Conservation (phyloP, 2,329 filamentous ascomycete genomes). For the Parafenestella ontariensis region DNA sequence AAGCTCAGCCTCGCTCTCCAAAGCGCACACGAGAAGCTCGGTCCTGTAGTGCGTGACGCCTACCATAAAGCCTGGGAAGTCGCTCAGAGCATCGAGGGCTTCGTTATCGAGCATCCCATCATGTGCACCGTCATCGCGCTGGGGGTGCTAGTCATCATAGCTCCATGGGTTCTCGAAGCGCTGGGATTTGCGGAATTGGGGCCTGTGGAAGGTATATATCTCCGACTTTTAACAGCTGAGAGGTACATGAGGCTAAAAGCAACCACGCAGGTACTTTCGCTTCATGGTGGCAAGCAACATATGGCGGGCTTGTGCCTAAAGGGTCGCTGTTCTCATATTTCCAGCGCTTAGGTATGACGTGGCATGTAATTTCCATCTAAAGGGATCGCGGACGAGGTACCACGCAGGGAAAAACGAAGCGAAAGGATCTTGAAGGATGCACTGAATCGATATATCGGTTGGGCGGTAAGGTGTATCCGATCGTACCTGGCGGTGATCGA, state of each 20-base stretch:
- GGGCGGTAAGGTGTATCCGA: background rate
- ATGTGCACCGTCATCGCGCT: slow-evolving; percentile 39
- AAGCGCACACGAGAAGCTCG: slow-evolving; percentile 30
- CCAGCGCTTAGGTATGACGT: slow-evolving; percentile 53
- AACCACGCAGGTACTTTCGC: slow-evolving; percentile 44
- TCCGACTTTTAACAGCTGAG: background rate
- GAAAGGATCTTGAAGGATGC: background rate
- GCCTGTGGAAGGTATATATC: slow-evolving; percentile 35
- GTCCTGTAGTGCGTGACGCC: slow-evolving; percentile 28
- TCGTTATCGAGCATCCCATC: slow-evolving; percentile 40
- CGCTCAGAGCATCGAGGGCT: slow-evolving; percentile 31
- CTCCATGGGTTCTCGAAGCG: slow-evolving; percentile 38
- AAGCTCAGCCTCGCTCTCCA: slow-evolving; percentile 35
- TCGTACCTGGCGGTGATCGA: background rate
- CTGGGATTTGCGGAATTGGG: slow-evolving; percentile 44
- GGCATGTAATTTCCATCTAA: slow-evolving; percentile 17
- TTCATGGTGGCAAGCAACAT: slow-evolving; percentile 49
- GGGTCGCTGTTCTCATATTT: slow-evolving; percentile 53
- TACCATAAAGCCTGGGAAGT: slow-evolving; percentile 31
- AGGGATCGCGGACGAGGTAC: background rate
- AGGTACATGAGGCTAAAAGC: background rate
- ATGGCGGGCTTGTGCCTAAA: slow-evolving; percentile 51
- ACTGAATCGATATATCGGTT: background rate
- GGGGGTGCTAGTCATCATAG: slow-evolving; percentile 37
- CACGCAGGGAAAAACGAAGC: background rate